Conservation (phyloP, 805 yeast genomes). For the Zygosaccharomyces kombuchaensis region DNA sequence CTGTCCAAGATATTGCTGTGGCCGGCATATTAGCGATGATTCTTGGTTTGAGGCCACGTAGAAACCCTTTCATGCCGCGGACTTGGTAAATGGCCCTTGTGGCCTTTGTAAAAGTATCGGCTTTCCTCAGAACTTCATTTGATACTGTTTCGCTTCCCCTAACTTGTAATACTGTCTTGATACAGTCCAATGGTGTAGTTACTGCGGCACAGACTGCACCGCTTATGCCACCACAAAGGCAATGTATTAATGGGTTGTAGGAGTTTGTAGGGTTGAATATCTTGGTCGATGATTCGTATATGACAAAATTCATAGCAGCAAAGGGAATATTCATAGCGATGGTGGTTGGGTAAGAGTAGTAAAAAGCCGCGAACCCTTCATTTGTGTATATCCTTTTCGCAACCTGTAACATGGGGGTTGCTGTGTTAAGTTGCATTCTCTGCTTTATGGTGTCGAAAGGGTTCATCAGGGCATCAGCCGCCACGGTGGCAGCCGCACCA, state of each 20-base stretch:
- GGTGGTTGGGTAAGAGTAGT: slow-evolving; percentile 91
- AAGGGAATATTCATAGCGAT: slow-evolving; percentile 88
- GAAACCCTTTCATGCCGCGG: slow-evolving; percentile 64
- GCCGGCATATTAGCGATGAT: slow-evolving; percentile 90
- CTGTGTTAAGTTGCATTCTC: slow-evolving; percentile 71
- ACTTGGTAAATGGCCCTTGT: slow-evolving; percentile 58
- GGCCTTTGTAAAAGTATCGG: slow-evolving; percentile 68
- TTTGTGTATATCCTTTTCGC: slow-evolving; percentile 45
- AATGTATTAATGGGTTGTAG: slow-evolving; percentile 88
- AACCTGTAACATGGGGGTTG: slow-evolving; percentile 23
- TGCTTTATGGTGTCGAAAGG: slow-evolving; percentile 96
- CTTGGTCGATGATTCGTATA: slow-evolving; percentile 80
- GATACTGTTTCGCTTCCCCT: slow-evolving; percentile 49
- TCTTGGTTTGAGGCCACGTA: slow-evolving; percentile 85
- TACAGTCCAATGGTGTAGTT: slow-evolving; percentile 91
- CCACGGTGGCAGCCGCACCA: slow-evolving; percentile 89
- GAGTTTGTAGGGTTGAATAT: slow-evolving; percentile 68
- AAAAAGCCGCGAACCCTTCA: slow-evolving; percentile 79
- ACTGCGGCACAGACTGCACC: slow-evolving; percentile 95
- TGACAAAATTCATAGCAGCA: slow-evolving; percentile 89
- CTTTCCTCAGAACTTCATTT: slow-evolving; percentile 39
- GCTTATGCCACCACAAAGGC: slow-evolving; percentile 87
- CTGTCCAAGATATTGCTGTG: slow-evolving; percentile 96
- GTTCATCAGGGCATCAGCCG: slow-evolving; percentile 93
- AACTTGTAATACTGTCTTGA: slow-evolving; percentile 88